These are phyloP conservation scores for Albugo candida DNA, from an alignment of 352 stramenopile genomes.

Conservation along the genomic window DNA sequence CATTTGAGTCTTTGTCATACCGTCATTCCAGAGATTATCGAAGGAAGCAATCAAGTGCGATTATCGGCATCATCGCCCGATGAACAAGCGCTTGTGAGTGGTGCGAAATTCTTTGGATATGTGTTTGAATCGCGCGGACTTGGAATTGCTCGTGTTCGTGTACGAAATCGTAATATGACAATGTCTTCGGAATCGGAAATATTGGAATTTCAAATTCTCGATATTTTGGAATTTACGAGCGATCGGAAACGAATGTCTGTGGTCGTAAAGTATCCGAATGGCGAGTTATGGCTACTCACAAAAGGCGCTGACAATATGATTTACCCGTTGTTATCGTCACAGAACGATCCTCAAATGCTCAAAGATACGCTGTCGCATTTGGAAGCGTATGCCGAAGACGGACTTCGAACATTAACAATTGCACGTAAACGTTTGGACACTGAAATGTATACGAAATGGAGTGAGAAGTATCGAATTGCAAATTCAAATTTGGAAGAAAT, in stretches of 20 bases:
- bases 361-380: conserved; percentile 43
- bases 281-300: not conserved
- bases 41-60: conserved; percentile 20
- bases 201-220: conserved; percentile 22
- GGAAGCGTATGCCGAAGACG: conserved; percentile 44
- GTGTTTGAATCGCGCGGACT: conserved; percentile 20
- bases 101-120: conserved; percentile 37
- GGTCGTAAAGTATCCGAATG: conserved; percentile 11
- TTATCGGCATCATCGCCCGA: conserved; percentile 41
- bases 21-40: conserved; percentile 42
- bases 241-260: conserved; percentile 64
- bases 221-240: conserved; percentile 49
- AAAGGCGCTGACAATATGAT: conserved; percentile 20
- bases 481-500: conserved; percentile 27
- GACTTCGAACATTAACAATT: conserved; percentile 61
- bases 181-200: not conserved
- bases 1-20: conserved; percentile 42
- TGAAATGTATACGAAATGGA: conserved; percentile 37
- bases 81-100: conserved; percentile 44
- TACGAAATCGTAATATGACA: not conserved
- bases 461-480: conserved; percentile 27
- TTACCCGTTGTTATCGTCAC: conserved; percentile 4
- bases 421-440: conserved; percentile 23
- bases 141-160: not conserved
- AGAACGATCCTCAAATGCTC: conserved; percentile 13